Evolutionary conservation across 2,329 filamentous ascomycete genomes (phyloP), one percentile per base, ranked within the genome.

Genomic region (Pseudogymnoascus sp.): DNA sequence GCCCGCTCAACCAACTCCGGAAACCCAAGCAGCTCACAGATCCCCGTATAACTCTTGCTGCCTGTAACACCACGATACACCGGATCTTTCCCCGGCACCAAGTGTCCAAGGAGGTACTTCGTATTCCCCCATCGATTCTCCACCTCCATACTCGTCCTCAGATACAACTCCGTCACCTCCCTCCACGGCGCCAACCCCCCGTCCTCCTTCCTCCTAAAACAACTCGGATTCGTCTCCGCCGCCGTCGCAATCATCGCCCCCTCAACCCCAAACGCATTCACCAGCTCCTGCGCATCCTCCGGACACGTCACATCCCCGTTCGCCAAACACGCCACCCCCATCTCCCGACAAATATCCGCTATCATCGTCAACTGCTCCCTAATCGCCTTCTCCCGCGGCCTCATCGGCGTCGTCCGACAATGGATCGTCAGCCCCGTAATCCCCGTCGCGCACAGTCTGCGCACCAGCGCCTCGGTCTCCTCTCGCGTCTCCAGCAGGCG

Each of bases 231-330:
- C 67, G 87, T 84, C 78, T 99, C 94, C 1, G 94, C 94, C 3
- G 91, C 84, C 2, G 91, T 94, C 8, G 94, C 94, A 70, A 99
- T 97, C 94, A 99, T 99, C 65, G 91, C 94, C 5, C 92, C 93
- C 71, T 97, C 92, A 5, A 89, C 90, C n/a, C 87, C 88, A 72
- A 84, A 97, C 73, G 96, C 88, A 25, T 83, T 71, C 65, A 92
- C 87, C 5, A 99, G 80, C 64, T 79, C 73, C 6, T 89, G 72
- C 0, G 87, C 93, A 64, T 96, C 80, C 60, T 91, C 88, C 62
- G 90, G 84, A 38, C 80, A 84, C 62, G 82, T 84, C 0, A 99
- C 92, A 71, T 99, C 94, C 59, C 94, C 94, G 72, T 99, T 99
- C 86, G 97, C 92, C 42, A 97, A 77, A 72, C 93, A 97, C 7